Evolutionary conservation across 177 flowering plant species (phyloP), one percentile per base, ranked within the genome.

Genomic region (Vitis hybrid): DNA sequence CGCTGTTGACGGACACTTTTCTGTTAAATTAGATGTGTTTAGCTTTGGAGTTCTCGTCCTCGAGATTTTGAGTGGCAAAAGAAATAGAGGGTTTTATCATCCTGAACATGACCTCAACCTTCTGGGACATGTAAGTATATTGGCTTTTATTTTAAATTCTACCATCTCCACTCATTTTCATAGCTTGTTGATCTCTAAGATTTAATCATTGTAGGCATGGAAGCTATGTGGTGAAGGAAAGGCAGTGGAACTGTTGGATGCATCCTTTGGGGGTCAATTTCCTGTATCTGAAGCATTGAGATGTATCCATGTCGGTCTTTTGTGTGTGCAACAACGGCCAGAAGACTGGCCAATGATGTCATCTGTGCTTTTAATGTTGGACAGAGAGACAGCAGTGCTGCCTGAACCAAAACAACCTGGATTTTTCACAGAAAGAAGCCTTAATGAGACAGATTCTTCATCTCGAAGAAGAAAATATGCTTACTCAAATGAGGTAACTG

Each of bases 281-380:
- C 60, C 66, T 11, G 5, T 1, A 9, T 56, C 48, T 11, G 77
- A 82, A 62, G 74, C 70, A 13, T 18, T 72, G 56, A 80, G 83
- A 60, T 76, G 82, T 60, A 82, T 85, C 55, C 83, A 80, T 3
- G 64, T 85, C 14, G 81, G 83, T 12, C 70, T 85, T 0, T 64
- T 82, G 21, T 85, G 86, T 60, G 86, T 85, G 17, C 84, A 82
- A 56, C 60, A 67, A n/a, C 12, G 23, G 6, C 64, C 71, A 10
- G 71, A 68, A 14, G 64, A 59, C 19, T 45, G 71, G 32, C 64
- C 64, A 4, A 68, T 64, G 3, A 68, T 68, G 71, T 58, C 71
- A 11, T 68, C 71, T 59, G 64, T 49, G 21, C 55, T 68, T 23
- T 1, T 68, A 14, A 68, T 68, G 71, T 60, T 71, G 61, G 61